Conservation (phyloP, 192 early-diverging fungal genomes). For the Helicostylum pulchrum region DNA sequence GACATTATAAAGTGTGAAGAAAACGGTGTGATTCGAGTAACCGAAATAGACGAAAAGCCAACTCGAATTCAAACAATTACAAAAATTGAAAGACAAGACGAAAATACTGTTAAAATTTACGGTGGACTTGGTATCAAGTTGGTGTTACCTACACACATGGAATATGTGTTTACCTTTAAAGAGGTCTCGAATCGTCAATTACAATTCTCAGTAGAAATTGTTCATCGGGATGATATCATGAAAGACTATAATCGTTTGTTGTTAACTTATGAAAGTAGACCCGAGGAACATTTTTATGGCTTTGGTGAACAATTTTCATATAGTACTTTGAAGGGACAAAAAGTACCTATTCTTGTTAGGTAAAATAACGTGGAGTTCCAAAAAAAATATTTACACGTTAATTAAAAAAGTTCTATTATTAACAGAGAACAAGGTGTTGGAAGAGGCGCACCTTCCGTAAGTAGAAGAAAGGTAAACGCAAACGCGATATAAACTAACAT, state of each 20-base stretch:
- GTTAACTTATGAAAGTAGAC: conserved; percentile 18
- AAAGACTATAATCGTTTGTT: conserved; percentile 19
- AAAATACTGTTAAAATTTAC: conserved; percentile 2
- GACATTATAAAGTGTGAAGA: conserved; percentile 29
- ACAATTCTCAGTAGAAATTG: conserved; percentile 16
- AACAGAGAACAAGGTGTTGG: conserved; percentile 39
- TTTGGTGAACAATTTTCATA: conserved; percentile 41
- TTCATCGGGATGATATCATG: conserved; percentile 17
- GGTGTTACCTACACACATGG: conserved; percentile 28
- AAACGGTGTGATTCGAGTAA: conserved; percentile 32
- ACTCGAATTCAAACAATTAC: conserved; percentile 38
- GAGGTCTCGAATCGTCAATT: conserved; percentile 25
- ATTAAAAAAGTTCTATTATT: background rate
- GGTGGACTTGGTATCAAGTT: conserved; percentile 30
- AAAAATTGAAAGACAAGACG: conserved; percentile 2
- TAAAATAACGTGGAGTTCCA: background rate
- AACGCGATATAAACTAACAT: no score
- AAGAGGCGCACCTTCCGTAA: conserved; percentile 31
- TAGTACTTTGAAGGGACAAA: conserved; percentile 36
- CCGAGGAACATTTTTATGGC: conserved; percentile 42
- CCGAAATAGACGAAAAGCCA: conserved; percentile 30
- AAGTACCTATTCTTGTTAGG: conserved; percentile 40
- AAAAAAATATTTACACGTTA: background rate
- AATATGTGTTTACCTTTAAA: conserved; percentile 32
- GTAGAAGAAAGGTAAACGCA: background rate